phyloP scores from a whole-genome alignment of 805 yeast genomes.

The Grigorovia yakushimaensis region DNA sequence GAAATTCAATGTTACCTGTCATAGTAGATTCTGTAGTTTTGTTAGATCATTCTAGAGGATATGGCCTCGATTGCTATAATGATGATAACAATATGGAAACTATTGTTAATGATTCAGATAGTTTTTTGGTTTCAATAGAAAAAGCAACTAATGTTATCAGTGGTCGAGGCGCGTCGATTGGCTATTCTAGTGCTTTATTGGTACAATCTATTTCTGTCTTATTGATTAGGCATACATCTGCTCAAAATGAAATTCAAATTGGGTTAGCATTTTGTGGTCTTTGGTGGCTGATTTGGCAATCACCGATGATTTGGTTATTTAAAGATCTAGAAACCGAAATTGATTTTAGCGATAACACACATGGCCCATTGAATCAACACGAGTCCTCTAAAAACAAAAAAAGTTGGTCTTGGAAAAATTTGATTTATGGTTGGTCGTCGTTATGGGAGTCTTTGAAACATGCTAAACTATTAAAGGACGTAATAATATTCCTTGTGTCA shows the following conservation, averaged over 20 bases:
- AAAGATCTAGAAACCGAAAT: slow-evolving; percentile 16
- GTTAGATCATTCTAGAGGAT: neutral
- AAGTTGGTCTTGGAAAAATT: slow-evolving; percentile 1
- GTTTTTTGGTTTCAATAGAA: slow-evolving; percentile 16
- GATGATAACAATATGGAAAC: neutral
- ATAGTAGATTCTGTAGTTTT: slow-evolving; percentile 37
- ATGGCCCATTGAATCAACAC: too few species aligned
- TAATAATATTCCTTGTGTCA: slow-evolving; percentile 53
- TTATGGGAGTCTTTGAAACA: slow-evolving; percentile 45
- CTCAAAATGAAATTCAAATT: slow-evolving; percentile 34
- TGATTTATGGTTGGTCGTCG: slow-evolving; percentile 55
- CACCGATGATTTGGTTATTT: slow-evolving; percentile 46
- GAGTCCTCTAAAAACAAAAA: too few species aligned
- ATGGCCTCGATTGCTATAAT: neutral
- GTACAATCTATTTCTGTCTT: slow-evolving; percentile 55
- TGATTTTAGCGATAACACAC: too few species aligned
- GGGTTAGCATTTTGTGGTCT: slow-evolving; percentile 57
- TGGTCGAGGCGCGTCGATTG: slow-evolving; percentile 63
- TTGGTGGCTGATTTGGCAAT: slow-evolving; percentile 70
- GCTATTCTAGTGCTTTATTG: slow-evolving; percentile 57
- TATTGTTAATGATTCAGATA: neutral
- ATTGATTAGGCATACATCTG: slow-evolving; percentile 26
- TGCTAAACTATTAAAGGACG: slow-evolving; percentile 53
- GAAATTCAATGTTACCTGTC: slow-evolving; percentile 62
- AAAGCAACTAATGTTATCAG: slow-evolving; percentile 42